These are phyloP conservation scores for Myriosclerotinia duriaeana DNA, from an alignment of 2,329 filamentous ascomycete species.

Conservation along the genomic window DNA sequence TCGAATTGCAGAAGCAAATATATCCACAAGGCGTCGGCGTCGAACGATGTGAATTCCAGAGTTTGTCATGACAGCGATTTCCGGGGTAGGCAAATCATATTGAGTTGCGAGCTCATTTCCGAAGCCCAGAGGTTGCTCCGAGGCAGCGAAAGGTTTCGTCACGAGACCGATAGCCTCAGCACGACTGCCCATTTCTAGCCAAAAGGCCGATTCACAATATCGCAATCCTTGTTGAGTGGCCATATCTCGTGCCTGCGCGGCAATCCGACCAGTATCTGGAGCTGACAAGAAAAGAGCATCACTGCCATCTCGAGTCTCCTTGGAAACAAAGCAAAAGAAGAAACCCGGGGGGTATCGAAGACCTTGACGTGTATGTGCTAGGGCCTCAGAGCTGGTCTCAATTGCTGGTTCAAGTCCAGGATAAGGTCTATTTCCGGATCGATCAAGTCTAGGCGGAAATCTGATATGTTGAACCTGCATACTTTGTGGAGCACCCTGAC, in stretches of 20 bases:
- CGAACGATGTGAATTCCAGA: slow-evolving; percentile 85
- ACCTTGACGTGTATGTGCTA: slow-evolving; percentile 53
- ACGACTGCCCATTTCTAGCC: slow-evolving; percentile 71
- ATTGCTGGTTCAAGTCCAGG: slow-evolving; percentile 32
- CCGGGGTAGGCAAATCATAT: slow-evolving; percentile 77
- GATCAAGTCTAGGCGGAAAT: slow-evolving; percentile 66
- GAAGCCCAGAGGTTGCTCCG: slow-evolving; percentile 70
- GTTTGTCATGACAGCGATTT: slow-evolving; percentile 90
- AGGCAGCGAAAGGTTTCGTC: slow-evolving; percentile 69
- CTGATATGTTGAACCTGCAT: slow-evolving; percentile 99
- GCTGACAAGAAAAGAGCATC: slow-evolving; percentile 80
- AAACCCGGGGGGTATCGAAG: slow-evolving; percentile 79
- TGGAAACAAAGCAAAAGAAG: slow-evolving; percentile 80
- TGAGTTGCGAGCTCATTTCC: slow-evolving; percentile 97
- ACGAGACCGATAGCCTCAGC: slow-evolving; percentile 78
- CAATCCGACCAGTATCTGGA: slow-evolving; percentile 84
- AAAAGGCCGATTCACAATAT: slow-evolving; percentile 78
- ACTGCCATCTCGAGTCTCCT: slow-evolving; percentile 55
- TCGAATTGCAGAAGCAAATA: slow-evolving; percentile 81
- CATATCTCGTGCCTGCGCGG: slow-evolving; percentile 50
- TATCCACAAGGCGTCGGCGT: slow-evolving; percentile 81
- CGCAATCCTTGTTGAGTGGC: slow-evolving; percentile 34
- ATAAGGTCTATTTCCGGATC: slow-evolving; percentile 35
- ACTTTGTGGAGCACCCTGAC: slow-evolving; percentile 70
- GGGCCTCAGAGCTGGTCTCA: slow-evolving; percentile 48